phyloP scores from a whole-genome alignment of 2,329 filamentous ascomycete genomes.

The Dactylellina leptospora region DNA sequence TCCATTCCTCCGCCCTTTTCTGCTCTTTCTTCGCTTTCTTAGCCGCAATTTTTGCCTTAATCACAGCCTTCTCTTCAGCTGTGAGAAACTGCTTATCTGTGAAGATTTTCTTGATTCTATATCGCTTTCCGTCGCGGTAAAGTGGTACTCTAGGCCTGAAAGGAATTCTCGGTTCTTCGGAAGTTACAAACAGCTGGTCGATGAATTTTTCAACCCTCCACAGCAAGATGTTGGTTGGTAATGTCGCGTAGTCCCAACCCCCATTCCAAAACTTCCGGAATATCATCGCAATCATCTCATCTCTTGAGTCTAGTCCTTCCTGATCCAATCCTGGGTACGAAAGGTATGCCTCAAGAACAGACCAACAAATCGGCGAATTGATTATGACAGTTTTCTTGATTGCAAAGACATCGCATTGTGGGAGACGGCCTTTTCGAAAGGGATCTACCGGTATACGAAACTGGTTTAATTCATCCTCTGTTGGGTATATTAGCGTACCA shows the following conservation, averaged over 20 bases:
- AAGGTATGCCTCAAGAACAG: conserved; percentile 7
- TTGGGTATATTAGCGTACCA: too few species aligned
- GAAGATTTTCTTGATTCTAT: neutral
- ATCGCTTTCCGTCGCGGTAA: too few species aligned
- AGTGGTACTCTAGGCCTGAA: too few species aligned
- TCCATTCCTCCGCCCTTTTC: too few species aligned
- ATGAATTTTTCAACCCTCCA: neutral
- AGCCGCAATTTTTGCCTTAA: neutral
- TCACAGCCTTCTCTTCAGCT: neutral
- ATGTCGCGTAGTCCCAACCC: too few species aligned
- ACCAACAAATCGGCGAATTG: conserved; percentile 11
- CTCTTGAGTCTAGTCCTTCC: neutral
- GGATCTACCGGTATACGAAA: too few species aligned
- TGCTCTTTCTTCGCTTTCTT: neutral
- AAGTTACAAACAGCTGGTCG: neutral
- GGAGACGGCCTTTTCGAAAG: neutral
- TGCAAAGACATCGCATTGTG: neutral
- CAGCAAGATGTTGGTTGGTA: too few species aligned
- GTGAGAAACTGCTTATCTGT: neutral
- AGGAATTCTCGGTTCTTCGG: too few species aligned
- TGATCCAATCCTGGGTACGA: neutral
- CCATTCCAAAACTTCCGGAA: neutral
- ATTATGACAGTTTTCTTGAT: neutral
- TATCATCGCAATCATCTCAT: conserved; percentile 16
- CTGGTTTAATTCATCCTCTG: too few species aligned